Evolutionary conservation across 2,329 filamentous ascomycete genomes (phyloP).

Genomic region (Calonectria leucothoes): DNA sequence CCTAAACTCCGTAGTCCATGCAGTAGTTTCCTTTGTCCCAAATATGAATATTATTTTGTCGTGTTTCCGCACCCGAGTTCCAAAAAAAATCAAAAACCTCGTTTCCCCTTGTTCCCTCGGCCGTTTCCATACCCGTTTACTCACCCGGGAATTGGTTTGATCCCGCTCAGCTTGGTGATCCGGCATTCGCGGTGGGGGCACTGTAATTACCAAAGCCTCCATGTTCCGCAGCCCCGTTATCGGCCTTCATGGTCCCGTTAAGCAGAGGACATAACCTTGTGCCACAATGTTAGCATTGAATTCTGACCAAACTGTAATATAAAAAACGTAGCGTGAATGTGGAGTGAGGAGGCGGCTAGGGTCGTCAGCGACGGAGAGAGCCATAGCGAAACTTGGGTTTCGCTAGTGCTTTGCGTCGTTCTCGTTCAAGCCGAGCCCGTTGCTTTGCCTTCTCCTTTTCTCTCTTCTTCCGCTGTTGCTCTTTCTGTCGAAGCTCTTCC

Average conservation of each 20-base stretch:
- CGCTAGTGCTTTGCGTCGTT: constrained; percentile 30
- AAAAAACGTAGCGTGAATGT: constrained; percentile 23
- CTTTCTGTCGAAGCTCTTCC: constrained; percentile 29
- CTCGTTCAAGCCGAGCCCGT: constrained; percentile 10
- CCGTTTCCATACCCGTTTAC: background rate
- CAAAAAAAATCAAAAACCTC: background rate
- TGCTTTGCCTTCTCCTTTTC: constrained; percentile 27
- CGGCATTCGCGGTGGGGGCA: constrained; percentile 49
- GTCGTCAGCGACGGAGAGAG: constrained; percentile 31
- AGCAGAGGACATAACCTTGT: constrained; percentile 83
- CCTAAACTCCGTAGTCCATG: constrained; percentile 20
- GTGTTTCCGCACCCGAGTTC: background rate
- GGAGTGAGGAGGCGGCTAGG: constrained; percentile 15
- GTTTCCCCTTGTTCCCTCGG: background rate
- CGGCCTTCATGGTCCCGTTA: constrained; percentile 81
- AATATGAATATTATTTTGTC: background rate
- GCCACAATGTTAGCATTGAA: constrained; percentile 34
- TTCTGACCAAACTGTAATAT: background rate
- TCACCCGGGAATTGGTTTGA: background rate
- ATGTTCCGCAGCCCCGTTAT: constrained; percentile 66
- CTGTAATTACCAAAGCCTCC: constrained; percentile 69
- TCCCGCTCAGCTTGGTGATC: constrained; percentile 45
- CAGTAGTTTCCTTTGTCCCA: background rate
- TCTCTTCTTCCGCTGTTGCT: constrained; percentile 27
- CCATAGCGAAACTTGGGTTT: constrained; percentile 37